phyloP scores from a whole-genome alignment of 1,284 basidiomycete species.

The Apiotrichum veenhuisii region DNA sequence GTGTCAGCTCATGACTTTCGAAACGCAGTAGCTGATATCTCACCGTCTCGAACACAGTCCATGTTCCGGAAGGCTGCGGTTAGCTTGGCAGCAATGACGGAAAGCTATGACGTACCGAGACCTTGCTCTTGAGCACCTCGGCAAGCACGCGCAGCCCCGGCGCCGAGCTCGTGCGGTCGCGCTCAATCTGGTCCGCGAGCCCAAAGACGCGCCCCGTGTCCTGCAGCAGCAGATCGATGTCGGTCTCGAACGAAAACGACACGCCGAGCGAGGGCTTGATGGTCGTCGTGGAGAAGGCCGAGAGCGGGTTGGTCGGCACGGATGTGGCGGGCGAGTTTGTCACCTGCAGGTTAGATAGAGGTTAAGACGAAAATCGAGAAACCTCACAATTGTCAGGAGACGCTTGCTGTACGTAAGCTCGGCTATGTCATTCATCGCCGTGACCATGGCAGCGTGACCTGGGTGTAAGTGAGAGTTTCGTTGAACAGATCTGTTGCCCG shows the following conservation, averaged over 20 bases:
- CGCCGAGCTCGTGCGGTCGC: constrained; percentile 27
- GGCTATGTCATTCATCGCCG: constrained; percentile 40
- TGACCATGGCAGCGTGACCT: constrained; percentile 46
- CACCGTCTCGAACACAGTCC: constrained; percentile 48
- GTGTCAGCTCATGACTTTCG: constrained; percentile 13
- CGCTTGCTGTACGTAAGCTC: constrained; percentile 28
- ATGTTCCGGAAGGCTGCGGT: constrained; percentile 31
- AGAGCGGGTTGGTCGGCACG: constrained; percentile 36
- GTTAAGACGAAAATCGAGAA: neutral
- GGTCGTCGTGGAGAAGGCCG: constrained; percentile 39
- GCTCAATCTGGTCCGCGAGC: constrained; percentile 39
- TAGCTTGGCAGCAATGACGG: neutral
- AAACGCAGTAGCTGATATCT: constrained; percentile 6
- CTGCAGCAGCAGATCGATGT: constrained; percentile 43
- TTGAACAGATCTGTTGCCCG: no score
- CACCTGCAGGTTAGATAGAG: constrained; percentile 28
- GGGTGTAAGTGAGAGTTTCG: constrained; percentile 6
- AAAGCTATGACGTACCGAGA: constrained; percentile 33
- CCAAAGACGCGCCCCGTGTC: constrained; percentile 44
- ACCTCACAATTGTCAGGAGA: constrained; percentile 32
- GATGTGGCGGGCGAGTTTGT: constrained; percentile 32
- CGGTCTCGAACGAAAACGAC: constrained; percentile 36
- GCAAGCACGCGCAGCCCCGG: constrained; percentile 39
- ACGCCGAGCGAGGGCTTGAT: constrained; percentile 43
- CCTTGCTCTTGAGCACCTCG: constrained; percentile 44